A percentile compares a stretch with the other conserved stretches of the same genome.
These are phyloP conservation scores for Lycium barbarum DNA, from an alignment of 257 asterid genomes.

Conservation along the genomic window DNA sequence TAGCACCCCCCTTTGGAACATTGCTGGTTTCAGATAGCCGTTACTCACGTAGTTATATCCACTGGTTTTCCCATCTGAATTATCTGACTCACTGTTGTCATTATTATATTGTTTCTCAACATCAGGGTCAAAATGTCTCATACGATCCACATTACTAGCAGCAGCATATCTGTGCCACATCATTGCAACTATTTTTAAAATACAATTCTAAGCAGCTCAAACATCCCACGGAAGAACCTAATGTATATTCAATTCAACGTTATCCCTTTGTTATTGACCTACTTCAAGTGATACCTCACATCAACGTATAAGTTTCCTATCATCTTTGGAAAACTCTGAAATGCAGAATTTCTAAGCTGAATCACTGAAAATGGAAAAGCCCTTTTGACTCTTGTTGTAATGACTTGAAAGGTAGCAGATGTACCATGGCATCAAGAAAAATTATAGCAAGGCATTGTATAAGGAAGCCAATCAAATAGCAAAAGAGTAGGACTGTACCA, in stretches of 20 bases:
- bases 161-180: slow-evolving; percentile 55
- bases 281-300: slow-evolving; percentile 24
- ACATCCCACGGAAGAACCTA: background rate
- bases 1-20: slow-evolving; percentile 86
- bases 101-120: slow-evolving; percentile 54
- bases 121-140: slow-evolving; percentile 46
- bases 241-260: background rate
- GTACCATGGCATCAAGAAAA: background rate
- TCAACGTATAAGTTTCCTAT: background rate
- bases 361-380: slow-evolving; percentile 20
- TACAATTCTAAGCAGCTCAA: slow-evolving; percentile 26
- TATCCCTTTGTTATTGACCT: background rate
- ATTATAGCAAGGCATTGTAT: background rate
- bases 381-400: slow-evolving; percentile 17
- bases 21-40: slow-evolving; percentile 56
- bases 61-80: slow-evolving; percentile 49
- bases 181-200: slow-evolving; percentile 22
- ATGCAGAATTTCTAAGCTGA: slow-evolving; percentile 23
- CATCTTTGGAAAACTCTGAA: background rate
- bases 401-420: slow-evolving; percentile 26
- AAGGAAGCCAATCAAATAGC: background rate
- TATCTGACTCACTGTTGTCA: slow-evolving; percentile 59
- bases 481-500: background rate
- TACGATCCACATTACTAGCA: slow-evolving; percentile 50
- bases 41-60: slow-evolving; percentile 46